Base-by-base conservation (phyloP, 352 stramenopile species). In the Phytophthora sojae region DNA sequence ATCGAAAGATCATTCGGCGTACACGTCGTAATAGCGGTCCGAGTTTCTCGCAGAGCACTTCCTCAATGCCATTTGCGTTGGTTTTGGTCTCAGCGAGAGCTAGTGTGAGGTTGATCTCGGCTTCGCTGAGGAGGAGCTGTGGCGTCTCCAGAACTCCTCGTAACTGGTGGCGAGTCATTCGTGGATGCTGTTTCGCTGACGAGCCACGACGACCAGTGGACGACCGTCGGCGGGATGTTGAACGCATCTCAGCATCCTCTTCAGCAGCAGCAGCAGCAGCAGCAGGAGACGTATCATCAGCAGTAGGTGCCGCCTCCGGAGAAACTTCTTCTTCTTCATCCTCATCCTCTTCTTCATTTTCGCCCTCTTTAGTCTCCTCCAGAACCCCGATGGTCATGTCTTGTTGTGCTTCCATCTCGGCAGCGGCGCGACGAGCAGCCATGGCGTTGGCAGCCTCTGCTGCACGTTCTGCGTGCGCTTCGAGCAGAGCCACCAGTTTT, bases 61-160 rank as follows among this genome's bases (percentile, higher is more conserved):
- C 60, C 4, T 76, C 62, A 0, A 75, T 53, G 0, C 71, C 71
- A 8, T 67, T 82, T 7, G 71, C 23, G 23, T 78, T 65, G 3
- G 50, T 35, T 44, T 63, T 68, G 4, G 71, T 72, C 23, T 80
- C 71, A 4, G 70, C 83, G 3, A 92, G 73, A 30, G 73, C 75
- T 29, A 89, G 44, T 0, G 85, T 64, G 30, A 91, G 62, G 60
- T 91, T 93, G 37, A 86, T 79, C 61, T 93, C 85, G 14, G 78
- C 67, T 42, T 80, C 72, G 53, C 80, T 87, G 9, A 93, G 63
- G 11, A 93, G 52, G 17, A 93, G 61, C 29, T 81, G 68, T 2
- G 83, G 80, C 9, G 80, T 81, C 61, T 91, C 85, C 14, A 93
- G 72, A 23, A 76, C 54, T 6, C 57, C 65, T 42, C 80, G 85